Conservation (phyloP, 164 flowering plant genomes). For the Platanus orientalis region DNA sequence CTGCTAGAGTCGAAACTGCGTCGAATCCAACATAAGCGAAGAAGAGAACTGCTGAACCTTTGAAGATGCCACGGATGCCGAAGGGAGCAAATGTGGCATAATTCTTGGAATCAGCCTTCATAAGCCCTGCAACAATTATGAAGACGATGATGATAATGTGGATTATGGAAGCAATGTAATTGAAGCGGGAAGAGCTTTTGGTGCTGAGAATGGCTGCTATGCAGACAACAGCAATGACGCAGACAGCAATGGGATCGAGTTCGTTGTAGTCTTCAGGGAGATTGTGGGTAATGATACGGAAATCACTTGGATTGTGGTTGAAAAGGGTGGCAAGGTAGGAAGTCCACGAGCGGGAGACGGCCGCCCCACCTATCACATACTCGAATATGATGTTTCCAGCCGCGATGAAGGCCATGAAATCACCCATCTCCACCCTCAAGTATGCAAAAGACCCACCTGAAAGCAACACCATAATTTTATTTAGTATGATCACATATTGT, state of each 20-base stretch:
- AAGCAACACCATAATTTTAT: background rate
- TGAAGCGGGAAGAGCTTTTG: conserved; percentile 54
- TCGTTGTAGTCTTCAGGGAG: conserved; percentile 34
- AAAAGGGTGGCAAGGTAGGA: conserved; percentile 69
- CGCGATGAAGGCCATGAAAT: conserved; percentile 58
- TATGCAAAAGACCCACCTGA: conserved; percentile 66
- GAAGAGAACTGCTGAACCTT: conserved; percentile 48
- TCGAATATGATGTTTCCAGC: conserved; percentile 69
- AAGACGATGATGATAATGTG: conserved; percentile 48
- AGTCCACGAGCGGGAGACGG: conserved; percentile 62
- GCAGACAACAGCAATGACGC: conserved; percentile 27
- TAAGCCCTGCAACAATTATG: conserved; percentile 46
- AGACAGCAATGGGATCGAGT: conserved; percentile 58
- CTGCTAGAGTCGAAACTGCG: conserved; percentile 55
- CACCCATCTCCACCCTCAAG: conserved; percentile 58
- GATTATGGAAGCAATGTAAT: conserved; percentile 42
- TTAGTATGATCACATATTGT: background rate
- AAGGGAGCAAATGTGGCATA: conserved; percentile 34
- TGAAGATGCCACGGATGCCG: conserved; percentile 44
- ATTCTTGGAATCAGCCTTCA: conserved; percentile 40
- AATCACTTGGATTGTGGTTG: conserved; percentile 38
- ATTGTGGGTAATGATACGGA: conserved; percentile 32
- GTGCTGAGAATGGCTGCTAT: conserved; percentile 42
- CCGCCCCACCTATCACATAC: conserved; percentile 49
- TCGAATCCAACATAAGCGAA: conserved; percentile 60